phyloP scores from a whole-genome alignment of 441 rosid genomes.

The Bocquillonia castaneifolia region DNA sequence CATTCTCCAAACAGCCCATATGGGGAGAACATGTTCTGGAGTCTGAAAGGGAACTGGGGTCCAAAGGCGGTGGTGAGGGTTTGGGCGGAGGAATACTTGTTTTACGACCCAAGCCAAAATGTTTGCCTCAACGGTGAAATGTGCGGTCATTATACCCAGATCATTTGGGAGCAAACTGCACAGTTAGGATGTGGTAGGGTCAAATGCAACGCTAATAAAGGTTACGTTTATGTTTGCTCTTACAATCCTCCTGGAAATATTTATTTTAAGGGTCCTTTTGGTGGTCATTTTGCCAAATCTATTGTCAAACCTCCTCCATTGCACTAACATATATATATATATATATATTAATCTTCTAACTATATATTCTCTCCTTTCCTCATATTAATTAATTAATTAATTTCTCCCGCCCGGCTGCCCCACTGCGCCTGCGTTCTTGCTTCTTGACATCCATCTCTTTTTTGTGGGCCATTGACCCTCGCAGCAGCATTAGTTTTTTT shows the following conservation, averaged over 20 bases:
- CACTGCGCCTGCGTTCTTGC: too few species aligned
- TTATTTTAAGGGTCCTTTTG: conserved; percentile 39
- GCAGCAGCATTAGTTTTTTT: too few species aligned
- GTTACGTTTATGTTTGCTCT: conserved; percentile 36
- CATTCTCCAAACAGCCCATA: conserved; percentile 41
- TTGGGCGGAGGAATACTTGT: conserved; percentile 40
- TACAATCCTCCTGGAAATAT: conserved; percentile 59
- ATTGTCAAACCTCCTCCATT: conserved; percentile 18
- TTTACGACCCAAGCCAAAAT: conserved; percentile 28
- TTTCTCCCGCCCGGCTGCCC: too few species aligned
- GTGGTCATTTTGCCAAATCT: conserved; percentile 13
- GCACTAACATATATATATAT: too few species aligned
- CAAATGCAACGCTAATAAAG: conserved; percentile 26
- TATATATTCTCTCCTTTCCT: too few species aligned
- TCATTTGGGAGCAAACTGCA: conserved; percentile 39
- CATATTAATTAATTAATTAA: too few species aligned
- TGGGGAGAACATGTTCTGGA: conserved; percentile 59
- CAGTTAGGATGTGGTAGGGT: conserved; percentile 40
- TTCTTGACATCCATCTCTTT: too few species aligned
- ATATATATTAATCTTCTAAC: too few species aligned
- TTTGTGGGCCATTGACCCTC: too few species aligned
- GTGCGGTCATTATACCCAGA: conserved; percentile 66
- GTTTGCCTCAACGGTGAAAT: conserved; percentile 24
- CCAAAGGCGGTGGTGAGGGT: conserved; percentile 31
- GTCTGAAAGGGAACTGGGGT: conserved; percentile 33